Evolutionary conservation across 169 alveolate genomes (phyloP).

Genomic region (Cryptosporidium muris): DNA sequence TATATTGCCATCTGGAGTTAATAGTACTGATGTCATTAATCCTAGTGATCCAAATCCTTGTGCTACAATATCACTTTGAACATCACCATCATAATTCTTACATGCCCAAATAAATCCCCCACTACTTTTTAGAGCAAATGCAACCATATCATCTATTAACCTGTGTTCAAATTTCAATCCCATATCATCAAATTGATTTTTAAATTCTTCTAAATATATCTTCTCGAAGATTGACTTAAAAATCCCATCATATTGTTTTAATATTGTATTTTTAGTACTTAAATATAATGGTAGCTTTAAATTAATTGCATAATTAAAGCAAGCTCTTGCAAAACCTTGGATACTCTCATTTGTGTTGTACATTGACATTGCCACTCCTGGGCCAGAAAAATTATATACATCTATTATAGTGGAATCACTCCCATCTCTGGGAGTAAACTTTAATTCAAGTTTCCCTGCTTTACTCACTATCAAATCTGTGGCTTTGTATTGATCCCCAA

Average conservation of each 20-base stretch:
- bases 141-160: constrained; percentile 97
- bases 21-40: constrained; percentile 93
- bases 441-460: too few species aligned
- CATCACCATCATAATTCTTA: constrained; percentile 97
- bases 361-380: too few species aligned
- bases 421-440: too few species aligned
- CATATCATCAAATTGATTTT: constrained; percentile 82
- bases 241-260: constrained; percentile 92
- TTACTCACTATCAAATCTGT: too few species aligned
- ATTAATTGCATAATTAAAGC: too few species aligned
- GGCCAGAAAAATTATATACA: too few species aligned
- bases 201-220: constrained; percentile 87
- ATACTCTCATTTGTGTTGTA: too few species aligned
- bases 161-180: constrained; percentile 92
- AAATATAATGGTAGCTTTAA: constrained; percentile 77
- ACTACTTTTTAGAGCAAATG: constrained; percentile 88
- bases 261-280: constrained; percentile 91
- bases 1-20: constrained; percentile 91
- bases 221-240: constrained; percentile 92
- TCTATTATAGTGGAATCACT: too few species aligned
- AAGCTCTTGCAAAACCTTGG: too few species aligned
- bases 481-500: too few species aligned
- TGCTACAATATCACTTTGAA: constrained; percentile 94
- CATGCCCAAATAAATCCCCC: constrained; percentile 99
- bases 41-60: constrained; percentile 94